Evolutionary conservation across 148 eudicot species (phyloP).

Genomic region (Rhododendron williamsianum): DNA sequence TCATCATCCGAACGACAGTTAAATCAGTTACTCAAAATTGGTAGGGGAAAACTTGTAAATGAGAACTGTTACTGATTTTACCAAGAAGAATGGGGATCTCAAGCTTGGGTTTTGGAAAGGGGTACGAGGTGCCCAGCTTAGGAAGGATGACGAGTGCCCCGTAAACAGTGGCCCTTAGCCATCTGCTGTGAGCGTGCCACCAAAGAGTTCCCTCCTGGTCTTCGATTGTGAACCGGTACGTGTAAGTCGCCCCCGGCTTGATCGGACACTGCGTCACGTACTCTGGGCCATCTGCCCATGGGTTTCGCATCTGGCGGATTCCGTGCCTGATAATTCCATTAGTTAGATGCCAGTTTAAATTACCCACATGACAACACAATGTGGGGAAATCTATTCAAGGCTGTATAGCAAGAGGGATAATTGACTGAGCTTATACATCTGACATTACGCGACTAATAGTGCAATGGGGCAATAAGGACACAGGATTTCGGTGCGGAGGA

Average conservation of each 20-base stretch:
- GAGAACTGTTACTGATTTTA: slow-evolving; percentile 14
- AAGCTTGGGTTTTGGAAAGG: slow-evolving; percentile 58
- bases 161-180: slow-evolving; percentile 87
- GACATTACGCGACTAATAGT: not conserved
- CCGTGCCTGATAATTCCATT: slow-evolving; percentile 56
- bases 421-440: not conserved
- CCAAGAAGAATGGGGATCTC: slow-evolving; percentile 76
- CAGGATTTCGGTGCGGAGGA: not conserved
- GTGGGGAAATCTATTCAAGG: not conserved
- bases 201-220: slow-evolving; percentile 84
- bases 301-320: slow-evolving; percentile 69
- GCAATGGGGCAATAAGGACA: not conserved
- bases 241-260: slow-evolving; percentile 67
- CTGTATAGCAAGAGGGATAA: not conserved
- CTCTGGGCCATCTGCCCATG: slow-evolving; percentile 96
- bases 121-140: slow-evolving; percentile 56
- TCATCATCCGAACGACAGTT: not conserved
- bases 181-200: slow-evolving; percentile 97
- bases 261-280: slow-evolving; percentile 91
- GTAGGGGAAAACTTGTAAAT: not conserved
- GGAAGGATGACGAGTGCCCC: slow-evolving; percentile 80
- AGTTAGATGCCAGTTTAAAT: not conserved
- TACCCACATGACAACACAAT: not conserved
- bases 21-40: not conserved
- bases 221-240: slow-evolving; percentile 65